Conservation (phyloP, 2,329 filamentous ascomycete species). For the Volutella citrinella region DNA sequence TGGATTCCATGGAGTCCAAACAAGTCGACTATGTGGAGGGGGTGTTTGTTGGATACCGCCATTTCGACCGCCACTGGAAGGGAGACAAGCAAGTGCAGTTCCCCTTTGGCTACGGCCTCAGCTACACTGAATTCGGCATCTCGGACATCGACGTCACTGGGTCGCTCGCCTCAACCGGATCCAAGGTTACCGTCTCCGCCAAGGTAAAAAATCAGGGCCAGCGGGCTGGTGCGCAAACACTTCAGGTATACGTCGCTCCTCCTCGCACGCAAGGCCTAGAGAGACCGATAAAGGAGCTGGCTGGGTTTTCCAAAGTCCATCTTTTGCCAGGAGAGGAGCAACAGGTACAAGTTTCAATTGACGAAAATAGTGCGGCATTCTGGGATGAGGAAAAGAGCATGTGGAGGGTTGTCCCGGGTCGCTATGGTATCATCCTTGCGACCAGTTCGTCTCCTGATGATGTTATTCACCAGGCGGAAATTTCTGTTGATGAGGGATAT, state of each 20-base stretch:
- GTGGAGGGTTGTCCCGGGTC: constrained; percentile 1
- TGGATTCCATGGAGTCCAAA: not conserved
- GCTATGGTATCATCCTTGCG: not conserved
- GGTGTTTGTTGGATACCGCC: constrained; percentile 5
- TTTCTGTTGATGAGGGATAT: too few species aligned
- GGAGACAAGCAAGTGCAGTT: constrained; percentile 4
- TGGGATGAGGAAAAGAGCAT: constrained; percentile 1
- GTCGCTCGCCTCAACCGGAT: not conserved
- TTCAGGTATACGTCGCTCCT: constrained; percentile 4
- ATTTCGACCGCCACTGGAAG: constrained; percentile 2
- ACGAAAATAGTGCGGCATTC: not conserved
- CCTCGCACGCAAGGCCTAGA: not conserved
- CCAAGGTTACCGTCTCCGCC: not conserved
- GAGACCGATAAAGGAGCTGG: constrained; percentile 3
- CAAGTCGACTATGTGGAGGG: constrained; percentile 10
- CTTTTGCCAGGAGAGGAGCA: constrained; percentile 1
- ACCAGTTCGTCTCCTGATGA: constrained; percentile 1
- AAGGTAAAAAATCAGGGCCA: not conserved
- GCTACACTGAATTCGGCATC: constrained; percentile 3
- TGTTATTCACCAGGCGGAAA: too few species aligned
- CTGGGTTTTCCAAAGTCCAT: constrained; percentile 1
- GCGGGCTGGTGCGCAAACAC: not conserved
- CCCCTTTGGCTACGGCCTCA: constrained; percentile 7
- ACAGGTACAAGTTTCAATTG: not conserved
- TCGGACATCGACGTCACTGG: constrained; percentile 1